These are phyloP conservation scores for Sugiyamaella paludigena DNA, from an alignment of 1,139 yeast species.

Conservation along the genomic window DNA sequence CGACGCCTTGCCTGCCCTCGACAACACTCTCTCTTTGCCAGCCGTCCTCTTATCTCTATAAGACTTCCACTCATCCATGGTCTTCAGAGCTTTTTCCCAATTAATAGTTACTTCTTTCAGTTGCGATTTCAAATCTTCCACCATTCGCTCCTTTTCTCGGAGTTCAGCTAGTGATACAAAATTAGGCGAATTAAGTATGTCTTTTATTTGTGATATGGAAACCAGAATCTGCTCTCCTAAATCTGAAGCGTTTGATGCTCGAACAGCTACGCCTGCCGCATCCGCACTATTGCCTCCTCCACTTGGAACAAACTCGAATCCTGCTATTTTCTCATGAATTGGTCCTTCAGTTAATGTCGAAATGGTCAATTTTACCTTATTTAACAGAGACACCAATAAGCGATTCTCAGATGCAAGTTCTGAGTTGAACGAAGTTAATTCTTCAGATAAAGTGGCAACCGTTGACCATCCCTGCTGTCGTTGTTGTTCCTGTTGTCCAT, in stretches of 20 bases:
- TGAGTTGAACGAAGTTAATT: slow-evolving; percentile 14
- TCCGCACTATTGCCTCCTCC: slow-evolving; percentile 7
- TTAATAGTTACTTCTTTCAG: slow-evolving; percentile 29
- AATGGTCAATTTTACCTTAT: slow-evolving; percentile 18
- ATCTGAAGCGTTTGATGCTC: slow-evolving; percentile 22
- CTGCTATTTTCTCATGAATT: slow-evolving; percentile 6
- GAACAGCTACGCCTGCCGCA: slow-evolving; percentile 23
- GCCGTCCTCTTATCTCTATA: slow-evolving; percentile 20
- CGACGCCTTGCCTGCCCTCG: too few species aligned
- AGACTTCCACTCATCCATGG: slow-evolving; percentile 35
- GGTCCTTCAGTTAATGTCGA: slow-evolving; percentile 14
- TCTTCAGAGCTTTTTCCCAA: slow-evolving; percentile 32
- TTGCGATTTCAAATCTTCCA: slow-evolving; percentile 25
- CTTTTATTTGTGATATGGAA: slow-evolving; percentile 22
- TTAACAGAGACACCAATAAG: slow-evolving; percentile 20
- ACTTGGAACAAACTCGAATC: slow-evolving; percentile 13
- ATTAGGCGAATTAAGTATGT: slow-evolving; percentile 26
- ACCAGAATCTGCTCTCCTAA: slow-evolving; percentile 23
- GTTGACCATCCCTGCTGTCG: neutral
- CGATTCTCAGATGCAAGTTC: slow-evolving; percentile 26
- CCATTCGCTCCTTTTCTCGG: slow-evolving; percentile 24
- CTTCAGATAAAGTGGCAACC: neutral
- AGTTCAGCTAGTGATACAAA: slow-evolving; percentile 29
- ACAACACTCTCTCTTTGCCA: neutral
- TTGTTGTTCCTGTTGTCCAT: neutral